A percentile compares a stretch with the other conserved stretches of the same genome.
Conservation (phyloP, 495 filamentous ascomycete species). For the Achaetomiella virescens region DNA sequence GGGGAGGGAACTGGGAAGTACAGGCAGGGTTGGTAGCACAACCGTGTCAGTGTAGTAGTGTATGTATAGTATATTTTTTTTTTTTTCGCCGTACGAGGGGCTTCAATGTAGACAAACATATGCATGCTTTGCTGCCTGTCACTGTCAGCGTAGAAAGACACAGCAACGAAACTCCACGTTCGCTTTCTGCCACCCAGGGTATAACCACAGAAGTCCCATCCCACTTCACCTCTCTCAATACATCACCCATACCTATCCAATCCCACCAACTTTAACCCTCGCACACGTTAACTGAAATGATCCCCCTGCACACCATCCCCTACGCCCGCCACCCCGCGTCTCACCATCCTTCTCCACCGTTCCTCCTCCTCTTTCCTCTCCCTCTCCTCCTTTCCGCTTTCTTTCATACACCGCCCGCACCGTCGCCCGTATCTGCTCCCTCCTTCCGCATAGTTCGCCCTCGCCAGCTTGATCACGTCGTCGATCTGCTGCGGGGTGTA, state of each 20-base stretch:
- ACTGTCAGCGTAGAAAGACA: no score
- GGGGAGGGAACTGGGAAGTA: constrained; percentile 1
- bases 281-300: constrained; percentile 40
- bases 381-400: constrained; percentile 65
- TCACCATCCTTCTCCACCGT: constrained; percentile 37
- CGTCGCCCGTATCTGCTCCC: constrained; percentile 64
- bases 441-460: constrained; percentile 77
- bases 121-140: background rate
- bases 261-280: background rate
- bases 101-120: constrained; percentile 10
- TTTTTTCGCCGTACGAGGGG: background rate
- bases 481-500: constrained; percentile 86
- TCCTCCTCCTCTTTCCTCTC: constrained; percentile 49
- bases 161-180: background rate
- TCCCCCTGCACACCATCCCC: constrained; percentile 45
- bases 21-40: background rate
- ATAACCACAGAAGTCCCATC: background rate
- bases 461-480: constrained; percentile 69
- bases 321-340: constrained; percentile 36
- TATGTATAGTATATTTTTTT: constrained; percentile 12
- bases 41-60: constrained; percentile 4
- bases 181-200: background rate
- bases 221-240: background rate
- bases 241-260: background rate
- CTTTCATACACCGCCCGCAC: constrained; percentile 91